Percentiles rank a stretch among this genome's conserved stretches.
phyloP scores from a whole-genome alignment of 148 eudicot genomes.

The Rhododendron simsii region DNA sequence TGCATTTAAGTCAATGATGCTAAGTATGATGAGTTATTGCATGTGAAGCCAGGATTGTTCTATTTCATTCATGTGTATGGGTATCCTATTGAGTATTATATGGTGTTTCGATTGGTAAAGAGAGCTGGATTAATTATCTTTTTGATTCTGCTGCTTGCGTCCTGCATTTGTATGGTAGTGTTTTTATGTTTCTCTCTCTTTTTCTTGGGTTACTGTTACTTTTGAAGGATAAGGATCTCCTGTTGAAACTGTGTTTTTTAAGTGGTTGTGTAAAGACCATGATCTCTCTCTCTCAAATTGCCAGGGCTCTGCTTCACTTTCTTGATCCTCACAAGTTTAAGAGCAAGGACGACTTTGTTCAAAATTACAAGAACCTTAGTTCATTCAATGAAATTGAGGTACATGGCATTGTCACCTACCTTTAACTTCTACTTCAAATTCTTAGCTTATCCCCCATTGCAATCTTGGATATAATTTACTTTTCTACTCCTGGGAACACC shows the following conservation, averaged over 20 bases:
- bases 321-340: constrained; percentile 86
- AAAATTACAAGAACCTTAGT: constrained; percentile 94
- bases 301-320: constrained; percentile 98
- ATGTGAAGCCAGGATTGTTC: background rate
- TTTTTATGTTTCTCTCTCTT: background rate
- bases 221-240: background rate
- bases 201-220: background rate
- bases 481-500: background rate
- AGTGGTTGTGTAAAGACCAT: background rate
- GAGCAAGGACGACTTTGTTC: constrained; percentile 89
- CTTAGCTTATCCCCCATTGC: background rate
- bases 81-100: background rate
- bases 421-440: background rate
- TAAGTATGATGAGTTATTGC: background rate
- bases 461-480: background rate
- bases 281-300: background rate
- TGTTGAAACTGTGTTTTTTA: background rate
- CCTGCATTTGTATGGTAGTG: background rate
- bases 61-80: background rate
- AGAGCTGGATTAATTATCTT: background rate
- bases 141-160: background rate
- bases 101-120: background rate
- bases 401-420: background rate
- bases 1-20: background rate
- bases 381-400: constrained; percentile 96